Percentiles rank a stretch among this genome's conserved stretches.
These are phyloP conservation scores for thale cress (Arabidopsis thaliana) DNA, from an alignment of 345 rosid species.

Conservation along the genomic window TAIR10.1 NC_003075.7:9167001-9167500, in stretches of 20 bases:
- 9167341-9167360: conserved; percentile 94
- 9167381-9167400: conserved; percentile 82
- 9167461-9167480: conserved; percentile 30
- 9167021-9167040: not conserved
- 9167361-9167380: conserved; percentile 99
- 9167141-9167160: conserved; percentile 14
- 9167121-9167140: conserved; percentile 94
- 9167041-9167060: conserved; percentile 86
- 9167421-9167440: conserved; percentile 92
- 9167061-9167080: conserved; percentile 92
- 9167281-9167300: conserved; percentile 90
- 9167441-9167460: conserved; percentile 62
- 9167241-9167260: conserved; percentile 61
- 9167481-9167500: conserved; percentile 12
- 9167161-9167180: conserved; percentile 29
- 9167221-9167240: conserved; percentile 14
- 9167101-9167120: conserved; percentile 97
- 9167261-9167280: conserved; percentile 96
- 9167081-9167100: conserved; percentile 96
- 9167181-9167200: conserved; percentile 17
- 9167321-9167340: conserved; percentile 97
- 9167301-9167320: conserved; percentile 93
- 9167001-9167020: conserved; percentile 17
- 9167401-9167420: conserved; percentile 92
- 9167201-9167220: conserved; percentile 23